Percentiles rank a stretch among this genome's conserved stretches.
Conservation (phyloP, 1,284 basidiomycete species). For the Ustilago vetiveriae region DNA sequence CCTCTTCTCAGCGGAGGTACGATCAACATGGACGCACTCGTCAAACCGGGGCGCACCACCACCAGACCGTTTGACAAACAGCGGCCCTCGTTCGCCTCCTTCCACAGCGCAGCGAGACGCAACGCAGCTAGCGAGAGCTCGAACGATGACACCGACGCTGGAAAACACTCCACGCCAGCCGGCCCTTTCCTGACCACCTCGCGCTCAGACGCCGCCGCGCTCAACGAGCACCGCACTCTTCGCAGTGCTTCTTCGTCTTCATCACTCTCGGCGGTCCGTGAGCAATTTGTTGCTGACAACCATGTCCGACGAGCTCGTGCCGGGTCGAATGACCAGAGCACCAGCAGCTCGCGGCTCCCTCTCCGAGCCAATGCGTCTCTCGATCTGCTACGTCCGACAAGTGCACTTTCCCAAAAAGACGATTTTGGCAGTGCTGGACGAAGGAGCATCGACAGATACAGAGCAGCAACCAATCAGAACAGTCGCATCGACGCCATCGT, state of each 20-base stretch:
- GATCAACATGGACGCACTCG: conserved; percentile 34
- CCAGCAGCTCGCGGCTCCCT: neutral
- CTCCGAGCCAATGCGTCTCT: conserved; percentile 21
- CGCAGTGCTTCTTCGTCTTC: conserved; percentile 36
- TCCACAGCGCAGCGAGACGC: conserved; percentile 9
- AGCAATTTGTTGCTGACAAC: conserved; percentile 2
- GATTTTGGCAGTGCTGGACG: neutral
- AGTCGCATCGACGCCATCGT: conserved; percentile 26
- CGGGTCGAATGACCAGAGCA: conserved; percentile 33
- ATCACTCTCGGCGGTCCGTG: conserved; percentile 24
- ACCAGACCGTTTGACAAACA: conserved; percentile 33
- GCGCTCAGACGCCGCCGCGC: conserved; percentile 11
- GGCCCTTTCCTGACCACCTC: conserved; percentile 11
- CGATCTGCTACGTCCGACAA: conserved; percentile 27
- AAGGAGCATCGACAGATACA: conserved; percentile 10
- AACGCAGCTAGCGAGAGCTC: conserved; percentile 20
- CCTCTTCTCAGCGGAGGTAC: conserved; percentile 9
- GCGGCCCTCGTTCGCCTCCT: conserved; percentile 16
- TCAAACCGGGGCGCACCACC: conserved; percentile 26
- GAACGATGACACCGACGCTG: conserved; percentile 21
- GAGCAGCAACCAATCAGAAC: conserved; percentile 8
- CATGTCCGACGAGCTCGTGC: conserved; percentile 20
- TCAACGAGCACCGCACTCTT: conserved; percentile 19
- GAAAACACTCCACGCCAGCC: conserved; percentile 1
- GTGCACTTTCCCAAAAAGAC: conserved; percentile 9